These are phyloP conservation scores for Yamadazyma insecticola DNA, from an alignment of 805 yeast species.

Conservation along the genomic window DNA sequence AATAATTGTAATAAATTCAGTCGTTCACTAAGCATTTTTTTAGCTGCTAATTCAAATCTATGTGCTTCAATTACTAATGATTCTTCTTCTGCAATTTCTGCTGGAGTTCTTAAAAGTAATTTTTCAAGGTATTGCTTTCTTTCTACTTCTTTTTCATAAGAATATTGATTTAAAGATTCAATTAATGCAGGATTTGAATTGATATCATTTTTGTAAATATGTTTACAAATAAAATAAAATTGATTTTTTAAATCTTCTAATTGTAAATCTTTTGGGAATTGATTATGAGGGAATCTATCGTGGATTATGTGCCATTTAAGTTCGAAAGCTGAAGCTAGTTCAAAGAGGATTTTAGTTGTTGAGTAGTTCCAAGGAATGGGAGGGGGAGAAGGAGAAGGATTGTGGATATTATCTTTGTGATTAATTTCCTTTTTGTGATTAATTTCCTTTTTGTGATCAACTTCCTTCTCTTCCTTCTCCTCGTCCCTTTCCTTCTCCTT, in stretches of 20 bases:
- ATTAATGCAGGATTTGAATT: constrained; percentile 44
- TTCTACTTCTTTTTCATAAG: constrained; percentile 66
- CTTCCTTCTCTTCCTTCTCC: constrained; percentile 4
- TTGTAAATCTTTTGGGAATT: constrained; percentile 32
- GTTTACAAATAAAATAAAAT: constrained; percentile 65
- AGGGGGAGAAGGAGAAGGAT: too few species aligned
- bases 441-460: constrained; percentile 7
- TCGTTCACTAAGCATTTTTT: constrained; percentile 80
- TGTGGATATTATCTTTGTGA: too few species aligned
- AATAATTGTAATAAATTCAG: constrained; percentile 70
- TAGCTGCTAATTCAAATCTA: constrained; percentile 87
- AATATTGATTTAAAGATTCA: constrained; percentile 58
- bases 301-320: constrained; percentile 64
- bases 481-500: constrained; percentile 4
- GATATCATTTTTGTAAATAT: constrained; percentile 41
- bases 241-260: constrained; percentile 82
- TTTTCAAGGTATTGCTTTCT: constrained; percentile 78
- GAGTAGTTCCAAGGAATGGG: constrained; percentile 47
- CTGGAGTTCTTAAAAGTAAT: constrained; percentile 79
- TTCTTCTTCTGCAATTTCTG: constrained; percentile 97
- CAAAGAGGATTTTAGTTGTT: constrained; percentile 78
- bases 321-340: constrained; percentile 56
- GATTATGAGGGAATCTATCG: constrained; percentile 61
- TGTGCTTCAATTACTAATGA: constrained; percentile 89
- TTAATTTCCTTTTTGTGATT: not conserved